phyloP scores from a whole-genome alignment of 73 alveolate species.

The Symbiodinium natans region DNA sequence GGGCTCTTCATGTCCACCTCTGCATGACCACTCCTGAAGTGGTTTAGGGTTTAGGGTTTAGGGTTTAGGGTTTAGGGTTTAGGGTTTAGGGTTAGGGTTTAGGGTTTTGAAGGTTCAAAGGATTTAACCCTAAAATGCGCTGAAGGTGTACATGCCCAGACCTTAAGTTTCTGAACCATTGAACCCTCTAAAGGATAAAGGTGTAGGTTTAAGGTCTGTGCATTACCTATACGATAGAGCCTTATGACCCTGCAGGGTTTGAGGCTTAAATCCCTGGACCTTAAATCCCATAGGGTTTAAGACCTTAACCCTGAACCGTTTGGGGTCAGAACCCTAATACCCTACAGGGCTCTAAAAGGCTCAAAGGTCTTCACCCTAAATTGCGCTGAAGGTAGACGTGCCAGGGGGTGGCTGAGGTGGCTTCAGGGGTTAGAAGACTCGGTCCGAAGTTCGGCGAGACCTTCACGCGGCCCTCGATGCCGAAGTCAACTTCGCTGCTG shows the following conservation, averaged over 20 bases:
- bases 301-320: neutral
- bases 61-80: neutral
- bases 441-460: neutral
- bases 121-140: too few species aligned
- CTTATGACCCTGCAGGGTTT: too few species aligned
- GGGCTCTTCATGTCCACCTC: neutral
- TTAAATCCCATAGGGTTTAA: too few species aligned
- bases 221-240: too few species aligned
- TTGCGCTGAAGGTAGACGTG: too few species aligned
- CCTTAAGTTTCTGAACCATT: too few species aligned
- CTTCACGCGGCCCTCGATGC: neutral
- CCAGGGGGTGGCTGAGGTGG: too few species aligned
- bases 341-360: neutral
- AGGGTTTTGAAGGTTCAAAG: neutral
- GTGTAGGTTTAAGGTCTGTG: too few species aligned
- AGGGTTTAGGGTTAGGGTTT: neutral
- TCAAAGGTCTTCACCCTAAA: neutral
- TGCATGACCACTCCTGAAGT: neutral
- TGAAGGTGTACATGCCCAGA: too few species aligned
- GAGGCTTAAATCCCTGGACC: too few species aligned
- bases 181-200: too few species aligned
- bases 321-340: neutral
- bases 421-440: too few species aligned
- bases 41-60: neutral
- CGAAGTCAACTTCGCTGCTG: neutral